Evolutionary conservation across 805 yeast genomes (phyloP), one percentile per base, ranked within the genome.

Genomic region (Cyberlindnera euphorbiiphila): DNA sequence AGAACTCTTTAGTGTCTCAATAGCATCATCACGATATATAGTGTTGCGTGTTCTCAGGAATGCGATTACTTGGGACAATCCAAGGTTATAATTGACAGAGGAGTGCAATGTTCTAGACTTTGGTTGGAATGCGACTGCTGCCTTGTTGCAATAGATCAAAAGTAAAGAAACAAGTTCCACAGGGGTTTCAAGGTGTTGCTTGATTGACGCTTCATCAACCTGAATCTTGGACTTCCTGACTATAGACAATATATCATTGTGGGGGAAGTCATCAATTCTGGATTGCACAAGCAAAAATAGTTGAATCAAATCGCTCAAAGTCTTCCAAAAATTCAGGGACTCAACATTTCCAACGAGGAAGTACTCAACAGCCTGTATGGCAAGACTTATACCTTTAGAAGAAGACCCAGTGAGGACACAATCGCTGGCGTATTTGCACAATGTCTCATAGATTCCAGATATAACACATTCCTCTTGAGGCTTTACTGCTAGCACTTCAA

Each of bases 271-370:
- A 1, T 62, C 62, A 7, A 73, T 45, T 46, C 72, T 68, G 0
- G 78, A 74, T 47, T 81, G 84, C 2, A 85, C 71, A 6, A 58
- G 51, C 30, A 81, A 54, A 36, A 76, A 73, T 2, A 83, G 45
- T 18, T 68, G 65, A 31, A 85, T 56, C 11, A 81, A 67, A 39
- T 78, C 83, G 15, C 78, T 72, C 13, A 83, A 61, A 0, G 72
- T 60, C 43, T 76, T 72, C 97, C 96, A 88, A 28, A 84, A 53
- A 34, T 69, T 71, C 28, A 71, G 76, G 0, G 83, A 69, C 3
- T 53, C 49, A 2, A 52, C 43, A 16, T 71, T 60, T 0, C 78
- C 69, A 11, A 47, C 51, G 3, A 50, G 39, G 5, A 76, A 59
- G 13, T 68, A 61, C 2, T 64, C 67, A 5, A 84, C 59, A 0